phyloP scores from a whole-genome alignment of 768 basidiomycete species.

The Galerina marginata region DNA sequence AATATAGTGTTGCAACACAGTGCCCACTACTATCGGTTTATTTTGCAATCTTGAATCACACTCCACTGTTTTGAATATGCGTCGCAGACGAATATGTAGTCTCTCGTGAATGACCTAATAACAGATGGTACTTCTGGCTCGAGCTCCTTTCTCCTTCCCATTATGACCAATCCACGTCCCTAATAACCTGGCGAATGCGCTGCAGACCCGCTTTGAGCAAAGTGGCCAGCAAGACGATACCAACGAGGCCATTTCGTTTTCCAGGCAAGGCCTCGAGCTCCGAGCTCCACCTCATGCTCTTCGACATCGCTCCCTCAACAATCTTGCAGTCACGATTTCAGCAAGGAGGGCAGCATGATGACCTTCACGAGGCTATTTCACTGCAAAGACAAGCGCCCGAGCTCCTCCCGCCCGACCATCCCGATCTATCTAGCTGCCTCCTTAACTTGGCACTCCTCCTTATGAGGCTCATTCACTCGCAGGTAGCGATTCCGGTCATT shows the following conservation, averaged over 20 bases:
- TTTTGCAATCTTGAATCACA: no score
- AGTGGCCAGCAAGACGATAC: not conserved
- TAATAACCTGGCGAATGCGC: not conserved
- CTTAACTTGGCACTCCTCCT: slow-evolving; percentile 6
- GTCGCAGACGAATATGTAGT: no score
- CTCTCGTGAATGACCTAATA: no score
- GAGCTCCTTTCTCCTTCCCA: slow-evolving; percentile 1
- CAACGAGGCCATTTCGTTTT: not conserved
- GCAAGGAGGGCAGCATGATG: not conserved
- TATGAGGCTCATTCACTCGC: not conserved
- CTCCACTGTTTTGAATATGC: no score
- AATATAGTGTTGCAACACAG: no score
- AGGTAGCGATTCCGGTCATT: not conserved
- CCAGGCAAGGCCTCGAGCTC: not conserved
- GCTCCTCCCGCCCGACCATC: not conserved
- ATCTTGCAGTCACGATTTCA: not conserved
- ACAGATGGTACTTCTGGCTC: not conserved
- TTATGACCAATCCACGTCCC: not conserved
- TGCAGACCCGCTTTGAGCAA: not conserved
- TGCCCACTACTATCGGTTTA: no score
- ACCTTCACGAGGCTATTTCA: slow-evolving; percentile 12
- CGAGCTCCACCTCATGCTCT: not conserved
- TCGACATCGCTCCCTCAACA: not conserved
- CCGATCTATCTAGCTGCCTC: not conserved
- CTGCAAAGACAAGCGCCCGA: not conserved